Percentiles rank a stretch among this genome's conserved stretches.
Evolutionary conservation across 768 basidiomycete genomes (phyloP).

Genomic region (Lactifluus volemus): DNA sequence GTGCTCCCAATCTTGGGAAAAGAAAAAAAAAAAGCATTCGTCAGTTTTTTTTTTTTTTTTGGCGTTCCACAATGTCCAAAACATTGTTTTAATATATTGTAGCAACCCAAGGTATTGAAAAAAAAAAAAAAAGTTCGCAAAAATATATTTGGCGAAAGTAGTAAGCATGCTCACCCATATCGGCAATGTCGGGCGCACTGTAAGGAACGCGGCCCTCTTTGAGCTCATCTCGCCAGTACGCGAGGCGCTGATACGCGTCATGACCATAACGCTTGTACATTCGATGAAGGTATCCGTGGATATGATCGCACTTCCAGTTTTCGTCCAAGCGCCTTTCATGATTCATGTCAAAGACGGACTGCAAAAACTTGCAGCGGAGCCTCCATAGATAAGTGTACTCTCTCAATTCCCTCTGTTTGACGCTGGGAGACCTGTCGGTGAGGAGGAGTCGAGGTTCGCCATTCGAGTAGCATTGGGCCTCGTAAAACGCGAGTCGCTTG

Average conservation of each 20-base stretch:
- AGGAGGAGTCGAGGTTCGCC: neutral
- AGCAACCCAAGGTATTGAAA: too few species aligned
- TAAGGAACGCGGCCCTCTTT: constrained; percentile 1
- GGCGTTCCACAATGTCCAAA: too few species aligned
- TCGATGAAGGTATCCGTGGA: constrained; percentile 11
- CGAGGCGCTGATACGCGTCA: neutral
- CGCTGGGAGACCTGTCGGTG: neutral
- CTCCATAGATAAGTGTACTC: constrained; percentile 11
- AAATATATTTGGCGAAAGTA: too few species aligned
- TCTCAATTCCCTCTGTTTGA: neutral
- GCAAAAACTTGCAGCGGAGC: constrained; percentile 6
- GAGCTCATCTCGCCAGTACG: constrained; percentile 5
- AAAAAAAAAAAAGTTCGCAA: neutral
- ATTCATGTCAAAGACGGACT: constrained; percentile 10
- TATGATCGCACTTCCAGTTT: neutral
- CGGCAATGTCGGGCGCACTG: neutral
- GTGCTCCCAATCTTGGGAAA: constrained; percentile 4
- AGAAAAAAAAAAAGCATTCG: neutral
- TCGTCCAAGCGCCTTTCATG: neutral
- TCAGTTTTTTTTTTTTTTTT: too few species aligned
- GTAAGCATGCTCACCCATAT: constrained; percentile 2
- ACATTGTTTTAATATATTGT: too few species aligned
- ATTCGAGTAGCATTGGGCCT: constrained; percentile 6
- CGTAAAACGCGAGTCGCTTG: constrained; percentile 9
- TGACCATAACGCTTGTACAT: constrained; percentile 8